Evolutionary conservation across 2,329 filamentous ascomycete genomes (phyloP).

Genomic region (Coniochaeta ligniaria): DNA sequence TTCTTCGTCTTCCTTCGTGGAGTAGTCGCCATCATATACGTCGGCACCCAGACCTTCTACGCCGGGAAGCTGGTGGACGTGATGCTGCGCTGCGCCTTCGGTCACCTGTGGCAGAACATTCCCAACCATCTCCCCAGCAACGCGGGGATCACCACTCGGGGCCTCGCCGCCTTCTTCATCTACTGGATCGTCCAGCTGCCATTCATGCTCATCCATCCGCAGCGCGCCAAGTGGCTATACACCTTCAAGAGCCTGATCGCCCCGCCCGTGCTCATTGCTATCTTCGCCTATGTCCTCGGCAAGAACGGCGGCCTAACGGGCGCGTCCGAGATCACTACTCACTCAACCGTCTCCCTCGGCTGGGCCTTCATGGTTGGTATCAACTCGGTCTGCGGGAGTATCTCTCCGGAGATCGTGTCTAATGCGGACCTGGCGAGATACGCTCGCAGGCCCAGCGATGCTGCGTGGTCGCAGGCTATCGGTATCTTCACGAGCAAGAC

Average conservation of each 20-base stretch:
- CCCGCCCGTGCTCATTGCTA: conserved; percentile 19
- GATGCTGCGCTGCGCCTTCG: neutral
- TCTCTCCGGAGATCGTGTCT: neutral
- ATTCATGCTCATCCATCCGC: conserved; percentile 19
- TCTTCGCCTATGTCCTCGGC: conserved; percentile 23
- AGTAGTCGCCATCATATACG: neutral
- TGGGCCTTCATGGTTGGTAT: conserved; percentile 29
- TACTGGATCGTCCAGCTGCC: neutral
- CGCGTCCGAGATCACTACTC: conserved; percentile 14
- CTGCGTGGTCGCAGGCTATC: conserved; percentile 20
- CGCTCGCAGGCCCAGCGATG: conserved; percentile 20
- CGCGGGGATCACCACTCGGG: neutral
- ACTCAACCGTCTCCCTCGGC: conserved; percentile 19
- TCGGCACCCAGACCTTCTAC: conserved; percentile 1
- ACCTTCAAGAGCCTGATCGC: conserved; percentile 15
- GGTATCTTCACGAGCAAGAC: conserved; percentile 15
- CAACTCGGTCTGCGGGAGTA: conserved; percentile 26
- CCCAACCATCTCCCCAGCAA: neutral
- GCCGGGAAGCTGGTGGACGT: neutral
- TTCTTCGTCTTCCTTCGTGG: conserved; percentile 2
- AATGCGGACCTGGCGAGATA: conserved; percentile 29
- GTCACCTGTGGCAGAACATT: neutral
- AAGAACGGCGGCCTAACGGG: conserved; percentile 20
- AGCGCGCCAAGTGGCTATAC: conserved; percentile 19
- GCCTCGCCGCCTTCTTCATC: neutral